Evolutionary conservation across 345 rosid species (phyloP), one percentile per base, ranked within the genome.

Genomic region (Brassica carinata): DNA sequence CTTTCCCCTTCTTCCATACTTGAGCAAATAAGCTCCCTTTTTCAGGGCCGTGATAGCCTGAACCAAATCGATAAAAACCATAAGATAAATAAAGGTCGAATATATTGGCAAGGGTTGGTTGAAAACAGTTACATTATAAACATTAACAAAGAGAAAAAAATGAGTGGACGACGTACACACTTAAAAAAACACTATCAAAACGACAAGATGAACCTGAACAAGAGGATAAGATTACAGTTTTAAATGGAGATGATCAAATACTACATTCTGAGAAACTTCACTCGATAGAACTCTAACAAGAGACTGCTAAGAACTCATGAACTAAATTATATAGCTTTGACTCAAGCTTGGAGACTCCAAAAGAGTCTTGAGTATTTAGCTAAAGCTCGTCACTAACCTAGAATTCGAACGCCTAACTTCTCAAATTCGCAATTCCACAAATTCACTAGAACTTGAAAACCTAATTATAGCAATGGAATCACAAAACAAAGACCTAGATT

Each of bases 1-100:
- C 84, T 92, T 96, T 67, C 99, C 99, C 72, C 99, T 88, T 86
- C 98, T 90, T 82, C 99, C 98, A 82, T 96, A 96, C 85, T 96
- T 96, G 17, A 96, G 97, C 86, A 96, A 87, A 88, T 69, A 92
- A 55, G 99, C 95, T 67, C 99, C 99, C 71, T 92, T 96, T 85
- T 94, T 96, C 8, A 96, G 82, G 57, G 99, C 97, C 75, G 96
- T 96, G 78, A 92, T 94, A 75, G 99, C 99, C 98, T 94, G 90
- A 57, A 26, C 18, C 73, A 86, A 83, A 72, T 86, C 79, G 73
- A 85, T 33, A 3, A 5, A 65, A 34, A 66, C 26, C 26, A 23
- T 23, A 85, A 71, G 13, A 8, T 8, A 72, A 55, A 59, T 6
- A 8, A 72, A 53, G 14, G 67, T 65, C 11, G 67, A 34, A 15